Conservation (phyloP, 257 asterid species). For the Scutellaria galericulata region DNA sequence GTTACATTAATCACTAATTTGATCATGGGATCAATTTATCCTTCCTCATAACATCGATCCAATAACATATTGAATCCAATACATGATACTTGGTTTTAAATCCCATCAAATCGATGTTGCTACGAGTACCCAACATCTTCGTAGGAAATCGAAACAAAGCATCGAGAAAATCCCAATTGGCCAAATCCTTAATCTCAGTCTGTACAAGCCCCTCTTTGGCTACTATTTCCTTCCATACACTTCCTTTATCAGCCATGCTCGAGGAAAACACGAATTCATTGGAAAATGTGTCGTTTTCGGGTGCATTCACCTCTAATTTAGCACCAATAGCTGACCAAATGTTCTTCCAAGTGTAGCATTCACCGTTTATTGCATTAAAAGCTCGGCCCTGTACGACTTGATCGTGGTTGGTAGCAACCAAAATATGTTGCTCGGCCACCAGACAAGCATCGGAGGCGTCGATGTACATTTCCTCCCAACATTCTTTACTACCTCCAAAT, state of each 20-base stretch:
- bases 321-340: constrained; percentile 65
- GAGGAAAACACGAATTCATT: constrained; percentile 43
- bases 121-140: constrained; percentile 65
- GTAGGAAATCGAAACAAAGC: constrained; percentile 61
- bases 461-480: constrained; percentile 80
- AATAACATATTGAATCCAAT: constrained; percentile 70
- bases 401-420: constrained; percentile 54
- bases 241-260: constrained; percentile 61
- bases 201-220: constrained; percentile 53
- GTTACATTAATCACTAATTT: background rate
- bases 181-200: constrained; percentile 72
- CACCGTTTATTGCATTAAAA: constrained; percentile 71
- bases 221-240: constrained; percentile 73
- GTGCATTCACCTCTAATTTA: constrained; percentile 48
- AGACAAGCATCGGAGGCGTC: constrained; percentile 85
- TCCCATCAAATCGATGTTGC: constrained; percentile 63
- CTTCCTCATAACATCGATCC: constrained; percentile 76
- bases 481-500: constrained; percentile 67
- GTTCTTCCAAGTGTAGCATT: constrained; percentile 67
- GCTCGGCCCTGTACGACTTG: constrained; percentile 47
- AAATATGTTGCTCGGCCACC: constrained; percentile 81
- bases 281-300: constrained; percentile 35
- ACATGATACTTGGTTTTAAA: constrained; percentile 58
- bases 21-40: constrained; percentile 64
- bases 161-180: constrained; percentile 74